A percentile compares a stretch with the other conserved stretches of the same genome.
These are phyloP conservation scores for Globisporangium spiculum DNA, from an alignment of 352 stramenopile species.

Conservation along the genomic window DNA sequence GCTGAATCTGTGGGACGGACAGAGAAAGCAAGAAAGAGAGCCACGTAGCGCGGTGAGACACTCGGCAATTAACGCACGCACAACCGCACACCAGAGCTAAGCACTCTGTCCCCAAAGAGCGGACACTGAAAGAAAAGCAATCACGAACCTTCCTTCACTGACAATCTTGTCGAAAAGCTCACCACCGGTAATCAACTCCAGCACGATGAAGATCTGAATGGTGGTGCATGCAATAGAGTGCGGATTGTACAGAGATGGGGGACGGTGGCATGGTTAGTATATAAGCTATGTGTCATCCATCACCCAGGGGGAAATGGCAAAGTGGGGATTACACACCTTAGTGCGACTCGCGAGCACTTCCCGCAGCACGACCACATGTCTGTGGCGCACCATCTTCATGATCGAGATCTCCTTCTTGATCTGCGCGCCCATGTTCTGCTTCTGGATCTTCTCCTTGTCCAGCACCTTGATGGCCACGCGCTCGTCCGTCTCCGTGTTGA, in stretches of 20 bases:
- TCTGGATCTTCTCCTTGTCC: constrained; percentile 98
- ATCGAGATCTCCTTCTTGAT: constrained; percentile 99
- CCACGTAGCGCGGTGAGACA: constrained; percentile 18
- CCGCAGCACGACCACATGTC: constrained; percentile 85
- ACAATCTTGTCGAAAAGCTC: constrained; percentile 97
- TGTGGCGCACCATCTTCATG: constrained; percentile 96
- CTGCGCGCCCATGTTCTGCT: constrained; percentile 97
- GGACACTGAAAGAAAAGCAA: not conserved
- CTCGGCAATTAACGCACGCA: not conserved
- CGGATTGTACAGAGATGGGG: not conserved
- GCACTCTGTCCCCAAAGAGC: not conserved
- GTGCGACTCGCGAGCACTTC: constrained; percentile 92
- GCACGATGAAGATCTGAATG: constrained; percentile 94
- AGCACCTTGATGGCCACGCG: constrained; percentile 97
- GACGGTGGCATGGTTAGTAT: not conserved
- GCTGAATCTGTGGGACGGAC: constrained; percentile 69
- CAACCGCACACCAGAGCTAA: not conserved
- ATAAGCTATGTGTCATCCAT: not conserved
- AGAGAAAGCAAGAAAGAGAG: constrained; percentile 9
- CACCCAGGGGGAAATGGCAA: not conserved
- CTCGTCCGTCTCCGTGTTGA: constrained; percentile 95
- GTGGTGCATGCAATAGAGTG: not conserved
- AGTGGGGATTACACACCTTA: constrained; percentile 76
- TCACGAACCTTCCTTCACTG: constrained; percentile 77
- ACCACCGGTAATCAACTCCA: constrained; percentile 89